Conservation (phyloP, 2,329 filamentous ascomycete species). For the Sporothrix curviconia region DNA sequence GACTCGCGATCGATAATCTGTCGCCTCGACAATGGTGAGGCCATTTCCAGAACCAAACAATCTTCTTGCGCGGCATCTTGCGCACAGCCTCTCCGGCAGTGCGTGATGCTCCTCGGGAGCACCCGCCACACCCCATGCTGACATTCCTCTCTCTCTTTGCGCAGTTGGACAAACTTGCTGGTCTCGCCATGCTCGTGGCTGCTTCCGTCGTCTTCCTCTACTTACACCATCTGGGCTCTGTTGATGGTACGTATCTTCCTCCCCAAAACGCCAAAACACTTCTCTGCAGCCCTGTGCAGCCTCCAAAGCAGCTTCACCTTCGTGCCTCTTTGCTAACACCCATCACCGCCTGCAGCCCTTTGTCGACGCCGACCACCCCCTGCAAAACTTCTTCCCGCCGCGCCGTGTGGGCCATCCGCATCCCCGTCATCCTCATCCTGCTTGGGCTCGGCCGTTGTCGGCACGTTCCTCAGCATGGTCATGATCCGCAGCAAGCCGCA, state of each 20-base stretch:
- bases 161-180: conserved; percentile 81
- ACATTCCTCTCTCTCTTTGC: no score
- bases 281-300: no score
- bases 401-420: conserved; percentile 98
- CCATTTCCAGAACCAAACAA: no score
- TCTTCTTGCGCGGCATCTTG: no score
- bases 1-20: neutral
- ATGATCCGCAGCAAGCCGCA: conserved; percentile 99
- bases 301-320: no score
- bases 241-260: conserved; percentile 69
- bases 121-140: no score
- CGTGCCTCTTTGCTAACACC: no score
- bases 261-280: no score
- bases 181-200: conserved; percentile 62
- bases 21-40: conserved; percentile 10
- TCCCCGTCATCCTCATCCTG: conserved; percentile 92
- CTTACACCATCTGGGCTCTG: conserved; percentile 96
- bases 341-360: conserved; percentile 63
- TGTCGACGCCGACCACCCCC: conserved; percentile 86
- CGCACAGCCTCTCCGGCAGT: no score
- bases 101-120: no score
- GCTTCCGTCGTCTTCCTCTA: conserved; percentile 64
- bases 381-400: conserved; percentile 91
- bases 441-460: conserved; percentile 88
- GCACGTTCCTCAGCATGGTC: conserved; percentile 89